Conservation (phyloP, 2,329 filamentous ascomycete species). For the Elsinoe australis region DNA sequence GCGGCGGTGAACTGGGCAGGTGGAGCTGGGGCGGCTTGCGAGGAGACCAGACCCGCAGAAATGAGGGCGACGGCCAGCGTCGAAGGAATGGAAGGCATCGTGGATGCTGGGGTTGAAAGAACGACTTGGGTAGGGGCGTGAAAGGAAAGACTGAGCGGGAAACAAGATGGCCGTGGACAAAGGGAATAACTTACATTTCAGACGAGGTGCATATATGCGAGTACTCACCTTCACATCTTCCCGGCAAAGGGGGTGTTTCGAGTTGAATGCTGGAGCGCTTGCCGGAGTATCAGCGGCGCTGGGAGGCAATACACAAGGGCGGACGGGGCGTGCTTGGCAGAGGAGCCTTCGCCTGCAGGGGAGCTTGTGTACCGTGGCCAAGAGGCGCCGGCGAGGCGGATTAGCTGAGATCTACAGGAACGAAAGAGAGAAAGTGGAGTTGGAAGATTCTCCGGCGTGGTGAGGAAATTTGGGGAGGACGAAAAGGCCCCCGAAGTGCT, state of each 20-base stretch:
- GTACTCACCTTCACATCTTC: not conserved
- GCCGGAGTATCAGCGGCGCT: not conserved
- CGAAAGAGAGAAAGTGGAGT: constrained; percentile 7
- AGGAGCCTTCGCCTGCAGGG: not conserved
- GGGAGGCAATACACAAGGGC: not conserved
- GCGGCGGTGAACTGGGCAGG: constrained; percentile 4
- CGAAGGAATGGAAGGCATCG: constrained; percentile 12
- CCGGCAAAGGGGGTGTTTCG: constrained; percentile 4
- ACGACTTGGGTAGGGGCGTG: not conserved
- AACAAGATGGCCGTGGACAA: not conserved
- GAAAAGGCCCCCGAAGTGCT: not conserved
- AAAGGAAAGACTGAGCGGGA: constrained; percentile 1
- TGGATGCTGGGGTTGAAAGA: constrained; percentile 1
- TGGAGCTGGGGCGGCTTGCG: constrained; percentile 8
- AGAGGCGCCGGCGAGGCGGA: constrained; percentile 9
- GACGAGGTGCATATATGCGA: too few species aligned
- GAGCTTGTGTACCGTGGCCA: not conserved
- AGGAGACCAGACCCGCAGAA: not conserved
- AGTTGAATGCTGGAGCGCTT: constrained; percentile 4
- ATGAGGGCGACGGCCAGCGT: constrained; percentile 13
- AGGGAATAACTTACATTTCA: not conserved
- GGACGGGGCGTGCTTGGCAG: constrained; percentile 10
- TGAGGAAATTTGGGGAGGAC: constrained; percentile 6
- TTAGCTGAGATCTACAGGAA: constrained; percentile 8
- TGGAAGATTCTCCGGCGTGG: not conserved